Percentiles rank a stretch among this genome's conserved stretches.
phyloP scores from a whole-genome alignment of 2,329 filamentous ascomycete genomes.

The Fusarium sp. region DNA sequence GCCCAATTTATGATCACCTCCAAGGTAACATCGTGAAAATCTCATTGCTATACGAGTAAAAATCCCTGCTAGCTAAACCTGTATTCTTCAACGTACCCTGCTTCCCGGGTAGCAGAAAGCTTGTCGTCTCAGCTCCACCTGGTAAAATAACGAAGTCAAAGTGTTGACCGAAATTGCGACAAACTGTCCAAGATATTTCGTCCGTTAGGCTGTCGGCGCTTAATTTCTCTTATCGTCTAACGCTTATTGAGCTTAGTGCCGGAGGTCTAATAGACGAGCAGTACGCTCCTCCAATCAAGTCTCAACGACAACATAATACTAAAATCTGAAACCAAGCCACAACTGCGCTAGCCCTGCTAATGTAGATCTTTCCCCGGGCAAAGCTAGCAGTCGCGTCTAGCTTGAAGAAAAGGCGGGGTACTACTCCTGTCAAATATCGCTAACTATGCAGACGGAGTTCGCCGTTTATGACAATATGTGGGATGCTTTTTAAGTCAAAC shows the following conservation, averaged over 20 bases:
- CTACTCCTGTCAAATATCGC: background rate
- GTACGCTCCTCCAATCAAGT: background rate
- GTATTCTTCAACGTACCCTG: background rate
- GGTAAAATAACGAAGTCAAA: too few species aligned
- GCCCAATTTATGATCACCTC: background rate
- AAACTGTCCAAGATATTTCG: too few species aligned
- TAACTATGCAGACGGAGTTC: too few species aligned
- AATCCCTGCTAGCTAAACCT: background rate
- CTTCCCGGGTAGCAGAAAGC: background rate
- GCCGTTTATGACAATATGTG: too few species aligned
- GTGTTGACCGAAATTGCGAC: too few species aligned
- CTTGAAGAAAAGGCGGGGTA: background rate
- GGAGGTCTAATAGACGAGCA: background rate
- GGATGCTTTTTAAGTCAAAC: too few species aligned
- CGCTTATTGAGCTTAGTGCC: background rate
- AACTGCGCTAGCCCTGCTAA: background rate
- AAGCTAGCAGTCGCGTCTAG: background rate
- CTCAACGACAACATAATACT: background rate
- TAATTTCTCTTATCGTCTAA: too few species aligned
- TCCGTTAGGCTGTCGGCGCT: too few species aligned
- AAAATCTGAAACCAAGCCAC: background rate
- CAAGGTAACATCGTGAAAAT: background rate
- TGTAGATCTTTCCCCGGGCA: background rate
- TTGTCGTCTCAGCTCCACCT: background rate
- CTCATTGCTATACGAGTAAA: background rate